Evolutionary conservation across 495 filamentous ascomycete species (phyloP).

Genomic region (Haplographium delicatum): DNA sequence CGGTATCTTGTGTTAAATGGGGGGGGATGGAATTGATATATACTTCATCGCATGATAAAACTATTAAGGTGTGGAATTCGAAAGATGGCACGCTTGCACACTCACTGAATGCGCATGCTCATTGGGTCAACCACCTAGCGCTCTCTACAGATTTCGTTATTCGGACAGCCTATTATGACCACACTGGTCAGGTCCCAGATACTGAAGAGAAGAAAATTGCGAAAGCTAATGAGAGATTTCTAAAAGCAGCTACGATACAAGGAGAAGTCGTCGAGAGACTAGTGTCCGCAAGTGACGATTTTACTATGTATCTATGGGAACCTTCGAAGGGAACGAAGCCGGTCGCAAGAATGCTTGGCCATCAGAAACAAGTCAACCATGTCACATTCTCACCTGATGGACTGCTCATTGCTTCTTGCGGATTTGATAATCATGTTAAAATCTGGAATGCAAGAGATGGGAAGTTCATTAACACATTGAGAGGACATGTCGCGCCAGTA

Average conservation of each 20-base stretch:
- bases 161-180: constrained; percentile 82
- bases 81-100: constrained; percentile 72
- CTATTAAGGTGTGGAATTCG: constrained; percentile 87
- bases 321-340: constrained; percentile 76
- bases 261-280: constrained; percentile 79
- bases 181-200: constrained; percentile 64
- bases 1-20: constrained; percentile 90
- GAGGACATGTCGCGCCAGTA: constrained; percentile 90
- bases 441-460: constrained; percentile 74
- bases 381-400: constrained; percentile 91
- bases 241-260: constrained; percentile 76
- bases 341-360: constrained; percentile 79
- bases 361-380: constrained; percentile 95
- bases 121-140: constrained; percentile 95
- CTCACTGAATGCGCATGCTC: constrained; percentile 75
- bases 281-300: constrained; percentile 89
- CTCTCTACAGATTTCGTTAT: constrained; percentile 91
- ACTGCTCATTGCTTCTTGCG: constrained; percentile 74
- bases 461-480: constrained; percentile 77
- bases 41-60: constrained; percentile 87
- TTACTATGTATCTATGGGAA: constrained; percentile 96
- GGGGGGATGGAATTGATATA: constrained; percentile 85
- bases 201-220: constrained; percentile 63
- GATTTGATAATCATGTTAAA: constrained; percentile 91
- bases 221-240: constrained; percentile 79